phyloP scores from a whole-genome alignment of 106 monocot species.

The Alisma plantagoaquatica region DNA sequence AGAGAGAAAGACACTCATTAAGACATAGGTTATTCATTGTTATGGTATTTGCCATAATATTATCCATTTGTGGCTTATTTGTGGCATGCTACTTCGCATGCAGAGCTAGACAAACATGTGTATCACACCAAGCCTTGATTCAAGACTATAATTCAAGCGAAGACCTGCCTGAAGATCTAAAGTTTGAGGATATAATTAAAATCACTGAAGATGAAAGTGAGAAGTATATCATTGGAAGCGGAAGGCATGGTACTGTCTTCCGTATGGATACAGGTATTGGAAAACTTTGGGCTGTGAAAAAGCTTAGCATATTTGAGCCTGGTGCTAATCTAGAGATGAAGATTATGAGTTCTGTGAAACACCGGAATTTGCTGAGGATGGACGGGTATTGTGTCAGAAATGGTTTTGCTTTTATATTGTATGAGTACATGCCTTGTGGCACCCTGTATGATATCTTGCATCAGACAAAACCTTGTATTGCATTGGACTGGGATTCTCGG shows the following conservation, averaged over 20 bases:
- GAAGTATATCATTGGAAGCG: conserved; percentile 64
- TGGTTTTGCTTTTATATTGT: conserved; percentile 48
- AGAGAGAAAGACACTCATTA: conserved; percentile 1
- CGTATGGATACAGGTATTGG: conserved; percentile 32
- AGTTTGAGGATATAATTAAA: conserved; percentile 51
- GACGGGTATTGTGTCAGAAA: conserved; percentile 57
- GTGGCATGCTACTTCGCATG: conserved; percentile 8
- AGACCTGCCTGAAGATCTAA: conserved; percentile 50
- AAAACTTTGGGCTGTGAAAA: conserved; percentile 70
- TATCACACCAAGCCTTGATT: conserved; percentile 4
- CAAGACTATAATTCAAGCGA: conserved; percentile 12
- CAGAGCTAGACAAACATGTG: conserved; percentile 1
- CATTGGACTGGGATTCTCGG: conserved; percentile 40
- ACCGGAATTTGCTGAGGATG: conserved; percentile 56
- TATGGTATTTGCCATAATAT: conserved; percentile 8
- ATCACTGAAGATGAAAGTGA: conserved; percentile 58
- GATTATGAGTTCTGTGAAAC: conserved; percentile 44
- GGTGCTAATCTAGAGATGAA: conserved; percentile 37
- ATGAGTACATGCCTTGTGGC: conserved; percentile 56
- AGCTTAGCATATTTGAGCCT: conserved; percentile 29
- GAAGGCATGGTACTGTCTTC: conserved; percentile 68
- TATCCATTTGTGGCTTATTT: conserved; percentile 20
- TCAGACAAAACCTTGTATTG: conserved; percentile 27
- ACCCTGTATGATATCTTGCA: conserved; percentile 56
- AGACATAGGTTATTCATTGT: conserved; percentile 6